phyloP scores from a whole-genome alignment of 164 flowering plant species.

The Berberis thunbergii region DNA sequence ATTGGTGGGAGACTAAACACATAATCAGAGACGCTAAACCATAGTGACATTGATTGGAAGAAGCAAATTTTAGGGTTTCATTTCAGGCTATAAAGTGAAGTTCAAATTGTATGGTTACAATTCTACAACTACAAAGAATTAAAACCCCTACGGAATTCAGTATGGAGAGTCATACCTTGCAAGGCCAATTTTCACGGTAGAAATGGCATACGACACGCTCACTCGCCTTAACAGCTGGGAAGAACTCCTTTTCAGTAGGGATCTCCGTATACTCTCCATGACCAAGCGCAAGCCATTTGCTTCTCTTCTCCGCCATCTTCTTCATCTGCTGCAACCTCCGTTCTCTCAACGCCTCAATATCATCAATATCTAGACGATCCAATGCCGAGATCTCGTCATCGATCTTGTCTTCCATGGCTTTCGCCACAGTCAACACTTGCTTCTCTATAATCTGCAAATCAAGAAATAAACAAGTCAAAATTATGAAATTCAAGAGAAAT shows the following conservation, averaged over 20 bases:
- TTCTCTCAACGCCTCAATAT: conserved; percentile 78
- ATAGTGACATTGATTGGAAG: too few species aligned
- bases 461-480: neutral
- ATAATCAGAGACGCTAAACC: too few species aligned
- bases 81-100: too few species aligned
- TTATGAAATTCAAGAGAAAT: too few species aligned
- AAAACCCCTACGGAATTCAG: too few species aligned
- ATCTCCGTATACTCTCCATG: conserved; percentile 92
- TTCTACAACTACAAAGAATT: too few species aligned
- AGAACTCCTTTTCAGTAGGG: conserved; percentile 82
- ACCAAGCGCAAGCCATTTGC: conserved; percentile 89
- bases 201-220: conserved; percentile 97
- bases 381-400: conserved; percentile 80
- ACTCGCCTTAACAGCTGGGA: conserved; percentile 77
- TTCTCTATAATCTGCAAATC: conserved; percentile 60
- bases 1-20: too few species aligned
- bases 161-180: conserved; percentile 51
- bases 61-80: too few species aligned
- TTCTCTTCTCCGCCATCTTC: conserved; percentile 94
- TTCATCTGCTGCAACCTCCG: conserved; percentile 88
- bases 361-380: conserved; percentile 76
- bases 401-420: conserved; percentile 86
- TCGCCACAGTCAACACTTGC: conserved; percentile 80
- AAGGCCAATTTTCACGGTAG: conserved; percentile 98
- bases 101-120: too few species aligned